Conservation (phyloP, 2,329 filamentous ascomycete genomes). For the Diaporthe helianthi region DNA sequence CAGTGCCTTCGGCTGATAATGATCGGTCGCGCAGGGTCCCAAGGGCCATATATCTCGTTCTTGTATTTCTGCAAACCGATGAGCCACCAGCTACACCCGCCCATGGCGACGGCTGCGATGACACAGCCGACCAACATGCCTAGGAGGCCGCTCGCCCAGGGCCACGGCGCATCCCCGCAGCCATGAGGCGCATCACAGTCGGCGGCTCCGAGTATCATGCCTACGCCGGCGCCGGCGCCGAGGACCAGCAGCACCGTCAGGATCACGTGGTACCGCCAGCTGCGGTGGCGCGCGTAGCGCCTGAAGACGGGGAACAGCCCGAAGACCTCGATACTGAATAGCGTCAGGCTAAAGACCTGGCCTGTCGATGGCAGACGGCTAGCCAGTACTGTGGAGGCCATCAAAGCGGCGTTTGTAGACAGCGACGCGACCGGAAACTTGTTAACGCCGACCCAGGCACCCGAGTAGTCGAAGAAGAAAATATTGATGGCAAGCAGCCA, state of each 20-base stretch:
- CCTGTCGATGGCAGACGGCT: slow-evolving; percentile 88
- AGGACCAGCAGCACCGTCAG: slow-evolving; percentile 80
- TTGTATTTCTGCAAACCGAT: slow-evolving; percentile 98
- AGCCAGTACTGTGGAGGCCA: slow-evolving; percentile 94
- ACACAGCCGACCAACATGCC: slow-evolving; percentile 81
- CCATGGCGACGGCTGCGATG: slow-evolving; percentile 80
- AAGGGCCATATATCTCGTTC: slow-evolving; percentile 97
- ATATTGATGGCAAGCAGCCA: slow-evolving; percentile 95
- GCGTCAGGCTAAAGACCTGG: slow-evolving; percentile 91
- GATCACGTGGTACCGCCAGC: slow-evolving; percentile 79
- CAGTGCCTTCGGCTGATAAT: slow-evolving; percentile 73
- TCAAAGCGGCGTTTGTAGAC: slow-evolving; percentile 93
- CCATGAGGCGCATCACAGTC: slow-evolving; percentile 39
- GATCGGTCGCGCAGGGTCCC: slow-evolving; percentile 92
- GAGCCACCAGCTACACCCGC: slow-evolving; percentile 96
- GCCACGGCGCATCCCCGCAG: slow-evolving; percentile 47
- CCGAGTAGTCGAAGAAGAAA: slow-evolving; percentile 96
- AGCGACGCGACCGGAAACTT: slow-evolving; percentile 74
- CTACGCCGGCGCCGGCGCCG: slow-evolving; percentile 81
- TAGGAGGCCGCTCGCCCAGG: slow-evolving; percentile 65
- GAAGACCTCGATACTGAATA: slow-evolving; percentile 98
- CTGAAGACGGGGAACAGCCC: slow-evolving; percentile 97
- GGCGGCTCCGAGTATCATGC: slow-evolving; percentile 59
- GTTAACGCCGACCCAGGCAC: slow-evolving; percentile 59
- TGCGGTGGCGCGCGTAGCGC: slow-evolving; percentile 82